Conservation (phyloP, 2,329 filamentous ascomycete genomes). For the Blumeriella jaapii region DNA sequence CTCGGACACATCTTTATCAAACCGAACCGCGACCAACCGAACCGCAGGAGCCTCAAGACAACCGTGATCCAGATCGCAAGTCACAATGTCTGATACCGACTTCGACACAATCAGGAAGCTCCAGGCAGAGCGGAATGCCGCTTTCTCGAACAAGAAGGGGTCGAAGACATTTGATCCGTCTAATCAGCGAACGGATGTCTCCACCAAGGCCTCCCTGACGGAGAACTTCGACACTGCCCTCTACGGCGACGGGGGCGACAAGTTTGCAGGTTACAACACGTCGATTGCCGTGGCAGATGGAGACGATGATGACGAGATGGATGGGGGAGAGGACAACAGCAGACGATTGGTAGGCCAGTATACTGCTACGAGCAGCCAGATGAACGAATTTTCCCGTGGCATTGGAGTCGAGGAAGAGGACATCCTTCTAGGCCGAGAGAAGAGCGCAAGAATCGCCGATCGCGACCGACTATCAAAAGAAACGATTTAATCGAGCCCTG, state of each 20-base stretch:
- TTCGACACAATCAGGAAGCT: slow-evolving; percentile 80
- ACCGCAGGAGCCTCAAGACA: too few species aligned
- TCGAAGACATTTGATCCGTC: slow-evolving; percentile 68
- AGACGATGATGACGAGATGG: slow-evolving; percentile 70
- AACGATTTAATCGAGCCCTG: slow-evolving; percentile 76
- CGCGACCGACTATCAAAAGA: slow-evolving; percentile 97
- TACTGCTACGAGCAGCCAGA: slow-evolving; percentile 81
- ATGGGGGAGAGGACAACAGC: slow-evolving; percentile 58
- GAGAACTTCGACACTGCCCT: slow-evolving; percentile 81
- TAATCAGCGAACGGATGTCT: slow-evolving; percentile 70
- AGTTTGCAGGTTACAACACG: slow-evolving; percentile 82
- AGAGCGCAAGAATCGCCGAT: slow-evolving; percentile 80
- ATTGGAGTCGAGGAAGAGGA: slow-evolving; percentile 86
- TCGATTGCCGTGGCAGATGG: slow-evolving; percentile 71
- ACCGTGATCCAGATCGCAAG: slow-evolving; percentile 5
- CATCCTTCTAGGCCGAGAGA: slow-evolving; percentile 72
- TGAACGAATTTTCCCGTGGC: slow-evolving; percentile 85
- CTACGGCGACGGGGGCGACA: slow-evolving; percentile 70
- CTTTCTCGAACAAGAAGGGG: slow-evolving; percentile 67
- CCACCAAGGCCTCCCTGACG: slow-evolving; percentile 83
- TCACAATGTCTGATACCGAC: slow-evolving; percentile 60
- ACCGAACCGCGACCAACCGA: background rate
- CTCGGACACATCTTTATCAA: slow-evolving; percentile 2
- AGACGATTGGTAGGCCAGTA: slow-evolving; percentile 86
- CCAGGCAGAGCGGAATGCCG: slow-evolving; percentile 85